phyloP scores from a whole-genome alignment of 306 rosid species.

The Dalbergia oliveri region DNA sequence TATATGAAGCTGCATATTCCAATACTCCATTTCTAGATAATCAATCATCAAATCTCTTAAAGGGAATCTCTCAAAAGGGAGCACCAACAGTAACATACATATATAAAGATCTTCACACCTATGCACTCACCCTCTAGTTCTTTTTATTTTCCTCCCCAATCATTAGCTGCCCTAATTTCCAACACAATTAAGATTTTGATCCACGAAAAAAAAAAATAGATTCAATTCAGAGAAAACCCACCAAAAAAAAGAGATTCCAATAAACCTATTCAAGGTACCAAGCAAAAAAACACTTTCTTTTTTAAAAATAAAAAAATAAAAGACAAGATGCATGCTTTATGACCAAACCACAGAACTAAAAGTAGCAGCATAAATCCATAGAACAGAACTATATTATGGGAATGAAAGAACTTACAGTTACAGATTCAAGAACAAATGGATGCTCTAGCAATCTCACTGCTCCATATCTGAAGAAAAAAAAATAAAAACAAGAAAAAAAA shows the following conservation, averaged over 20 bases:
- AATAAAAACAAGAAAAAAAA: background rate
- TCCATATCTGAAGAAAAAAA: slow-evolving; percentile 38
- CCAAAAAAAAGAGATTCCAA: slow-evolving; percentile 8
- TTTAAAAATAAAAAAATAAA: background rate
- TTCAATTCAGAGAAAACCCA: slow-evolving; percentile 25
- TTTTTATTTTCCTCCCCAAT: background rate
- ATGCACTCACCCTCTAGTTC: background rate
- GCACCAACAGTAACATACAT: slow-evolving; percentile 10
- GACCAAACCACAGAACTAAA: slow-evolving; percentile 45
- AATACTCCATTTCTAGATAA: slow-evolving; percentile 27
- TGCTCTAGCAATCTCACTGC: slow-evolving; percentile 42
- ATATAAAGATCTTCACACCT: slow-evolving; percentile 2
- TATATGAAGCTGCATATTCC: slow-evolving; percentile 31
- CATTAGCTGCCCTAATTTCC: slow-evolving; percentile 37
- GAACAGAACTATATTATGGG: background rate
- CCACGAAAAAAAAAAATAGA: background rate
- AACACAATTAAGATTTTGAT: slow-evolving; percentile 39
- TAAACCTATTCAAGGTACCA: slow-evolving; percentile 3
- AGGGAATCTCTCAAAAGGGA: background rate
- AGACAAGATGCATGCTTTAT: background rate
- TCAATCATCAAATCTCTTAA: slow-evolving; percentile 35
- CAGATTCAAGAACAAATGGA: slow-evolving; percentile 48
- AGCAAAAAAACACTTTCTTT: background rate
- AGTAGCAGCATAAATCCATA: slow-evolving; percentile 29
- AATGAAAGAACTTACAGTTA: slow-evolving; percentile 53